Evolutionary conservation across 129 eudicot genomes (phyloP).

Genomic region (Escallonia herrerae): DNA sequence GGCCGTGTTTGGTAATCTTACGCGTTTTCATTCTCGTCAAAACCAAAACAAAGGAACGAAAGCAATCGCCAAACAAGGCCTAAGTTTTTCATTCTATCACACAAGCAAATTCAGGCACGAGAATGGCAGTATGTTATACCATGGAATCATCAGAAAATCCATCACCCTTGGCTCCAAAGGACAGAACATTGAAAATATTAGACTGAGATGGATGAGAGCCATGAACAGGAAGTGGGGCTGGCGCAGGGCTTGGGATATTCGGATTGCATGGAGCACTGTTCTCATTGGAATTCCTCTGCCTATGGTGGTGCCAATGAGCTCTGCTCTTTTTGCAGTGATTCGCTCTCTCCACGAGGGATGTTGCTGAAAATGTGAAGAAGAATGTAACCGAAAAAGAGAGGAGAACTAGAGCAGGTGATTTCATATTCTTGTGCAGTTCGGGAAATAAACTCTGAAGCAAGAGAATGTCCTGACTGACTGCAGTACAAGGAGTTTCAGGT

Average conservation of each 20-base stretch:
- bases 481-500: not conserved
- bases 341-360: slow-evolving; percentile 29
- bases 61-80: too few species aligned
- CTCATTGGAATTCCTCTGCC: slow-evolving; percentile 11
- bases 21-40: too few species aligned
- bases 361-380: slow-evolving; percentile 12
- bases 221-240: slow-evolving; percentile 3
- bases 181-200: slow-evolving; percentile 34
- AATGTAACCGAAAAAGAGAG: slow-evolving; percentile 8
- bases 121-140: slow-evolving; percentile 20
- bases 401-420: slow-evolving; percentile 7
- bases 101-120: too few species aligned
- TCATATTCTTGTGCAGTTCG: slow-evolving; percentile 16
- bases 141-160: slow-evolving; percentile 78
- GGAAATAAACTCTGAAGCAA: not conserved
- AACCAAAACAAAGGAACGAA: too few species aligned
- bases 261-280: not conserved
- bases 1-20: too few species aligned
- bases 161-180: slow-evolving; percentile 84
- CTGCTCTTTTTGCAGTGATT: slow-evolving; percentile 21
- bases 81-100: too few species aligned
- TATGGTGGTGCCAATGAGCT: slow-evolving; percentile 19
- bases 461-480: too few species aligned
- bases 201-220: slow-evolving; percentile 6
- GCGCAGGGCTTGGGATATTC: slow-evolving; percentile 4